Evolutionary conservation across 2,329 filamentous ascomycete genomes (phyloP).

Genomic region (Colletotrichum orchidophilum): DNA sequence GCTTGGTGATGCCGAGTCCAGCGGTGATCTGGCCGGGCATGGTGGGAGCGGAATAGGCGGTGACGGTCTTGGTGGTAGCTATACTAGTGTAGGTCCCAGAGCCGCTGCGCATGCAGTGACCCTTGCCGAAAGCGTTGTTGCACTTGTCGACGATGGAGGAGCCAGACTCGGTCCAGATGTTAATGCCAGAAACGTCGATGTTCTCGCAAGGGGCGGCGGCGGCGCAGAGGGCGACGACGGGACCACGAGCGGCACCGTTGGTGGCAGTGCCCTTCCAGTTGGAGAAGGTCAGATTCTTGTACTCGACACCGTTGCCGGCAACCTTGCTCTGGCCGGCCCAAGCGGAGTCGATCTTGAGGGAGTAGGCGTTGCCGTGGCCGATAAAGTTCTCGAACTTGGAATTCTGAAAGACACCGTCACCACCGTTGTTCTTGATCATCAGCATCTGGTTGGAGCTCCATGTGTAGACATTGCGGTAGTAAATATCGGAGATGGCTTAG

Average conservation of each 20-base stretch:
- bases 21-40: slow-evolving; percentile 23
- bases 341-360: slow-evolving; percentile 62
- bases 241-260: slow-evolving; percentile 59
- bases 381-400: slow-evolving; percentile 66
- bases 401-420: slow-evolving; percentile 61
- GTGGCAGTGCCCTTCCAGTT: slow-evolving; percentile 65
- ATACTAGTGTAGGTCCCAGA: slow-evolving; percentile 22
- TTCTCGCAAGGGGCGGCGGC: slow-evolving; percentile 60
- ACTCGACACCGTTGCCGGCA: slow-evolving; percentile 59
- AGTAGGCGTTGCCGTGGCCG: slow-evolving; percentile 68
- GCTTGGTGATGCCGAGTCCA: slow-evolving; percentile 18
- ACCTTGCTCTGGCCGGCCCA: slow-evolving; percentile 55
- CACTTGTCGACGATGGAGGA: slow-evolving; percentile 53
- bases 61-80: slow-evolving; percentile 25
- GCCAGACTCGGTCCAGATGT: slow-evolving; percentile 62
- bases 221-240: slow-evolving; percentile 62
- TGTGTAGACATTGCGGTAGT: slow-evolving; percentile 67
- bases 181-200: slow-evolving; percentile 59
- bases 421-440: slow-evolving; percentile 70
- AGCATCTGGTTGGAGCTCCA: slow-evolving; percentile 69
- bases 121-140: slow-evolving; percentile 57
- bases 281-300: slow-evolving; percentile 60
- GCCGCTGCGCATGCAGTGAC: slow-evolving; percentile 47
- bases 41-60: slow-evolving; percentile 14
- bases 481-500: slow-evolving; percentile 58